Base-by-base conservation (phyloP, 2,329 filamentous ascomycete genomes). In the Neofusicoccum sp. region DNA sequence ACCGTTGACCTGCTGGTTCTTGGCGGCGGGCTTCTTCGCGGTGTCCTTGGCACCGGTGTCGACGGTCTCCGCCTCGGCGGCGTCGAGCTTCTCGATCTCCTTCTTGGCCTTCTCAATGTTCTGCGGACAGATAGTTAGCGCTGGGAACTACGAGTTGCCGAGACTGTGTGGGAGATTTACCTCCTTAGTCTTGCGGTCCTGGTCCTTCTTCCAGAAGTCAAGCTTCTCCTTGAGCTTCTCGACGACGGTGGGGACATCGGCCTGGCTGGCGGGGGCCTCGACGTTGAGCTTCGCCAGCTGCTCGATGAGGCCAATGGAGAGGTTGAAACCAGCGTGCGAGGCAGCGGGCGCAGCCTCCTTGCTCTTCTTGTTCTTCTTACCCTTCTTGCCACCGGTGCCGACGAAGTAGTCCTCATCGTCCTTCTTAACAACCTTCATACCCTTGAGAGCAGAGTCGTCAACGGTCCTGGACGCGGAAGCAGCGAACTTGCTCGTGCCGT, bases 101-200 rank as follows among this genome's bases (percentile, higher is more conserved):
- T 94, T 94, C 83, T 97, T 90, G 66, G 95, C 95, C 80, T 97
- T 97, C 67, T 92, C 91, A 66, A 98, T 89, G 84, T 99, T 99
- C 95, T 98, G 36, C 29, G 31, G 22, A 56, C 16, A 61, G 48
- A 16, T 28, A 39, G 37, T 52, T 11, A 41, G 36, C 5, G 31
- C n/a, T 22, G 22, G n/a, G 8, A 64, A 73, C 68, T 59, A 54
- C 31, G 43, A 39, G n/a, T 44, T 34, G 14, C 41, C 12, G 34
- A n/a, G 8, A 8, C 3, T 14, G 5, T 6, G 44, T 3, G 22
- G 6, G 48, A 16, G 68, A 80, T 89, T 83, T 81, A 97, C 95
- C 81, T 92, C 90, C 76, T 95, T 87, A 22, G 95, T 99, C 84
- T 97, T 92, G 67, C 86, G 84, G 64, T 89, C 87, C 83, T 98